Evolutionary conservation across 2,329 filamentous ascomycete species (phyloP), one percentile per base, ranked within the genome.

Genomic region (Aspergillus quadricinctus): DNA sequence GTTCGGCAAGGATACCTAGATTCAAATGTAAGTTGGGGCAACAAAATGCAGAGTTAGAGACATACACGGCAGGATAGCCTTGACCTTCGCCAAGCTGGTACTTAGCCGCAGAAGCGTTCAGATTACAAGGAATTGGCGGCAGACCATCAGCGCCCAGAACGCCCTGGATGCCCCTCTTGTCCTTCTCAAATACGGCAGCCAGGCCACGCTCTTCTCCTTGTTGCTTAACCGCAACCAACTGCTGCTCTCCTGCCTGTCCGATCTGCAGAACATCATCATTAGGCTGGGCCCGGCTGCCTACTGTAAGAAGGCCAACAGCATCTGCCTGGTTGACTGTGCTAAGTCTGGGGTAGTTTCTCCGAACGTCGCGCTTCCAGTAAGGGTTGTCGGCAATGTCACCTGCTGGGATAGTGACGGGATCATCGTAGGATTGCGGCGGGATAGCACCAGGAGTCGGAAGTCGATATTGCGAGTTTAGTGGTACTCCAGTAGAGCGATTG

Each of bases 321-420:
- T 97, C 89, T 49, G 84, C 84, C 80, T 97, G 94, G 57, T 80
- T 87, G 60, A 99, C 83, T 48, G 90, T 86, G 69, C 88, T 93
- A 55, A 89, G 81, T 66, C 82, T 83, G 31, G 94, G 89, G 78
- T 97, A 97, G 68, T 82, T 82, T 68, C 94, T 85, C 66, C 94
- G 89, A 59, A 80, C 75, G 71, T 99, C 94, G 69, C 94, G 92
- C 82, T 96, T 95, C 91, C 92, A 99, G 80, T 97, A 96, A 40
- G 91, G 86, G 78, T 96, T 96, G 75, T 93, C 90, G 67, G 91
- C 91, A 67, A 96, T 87, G 73, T 96, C 91, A 64, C 83, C 90
- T 2, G 91, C 89, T n/a, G 91, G 91, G 0, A 88, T 57, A 14
- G 90, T 95, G 57, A 93, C 88, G 23, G 90, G 89, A 72, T 96